Evolutionary conservation across 257 asterid genomes (phyloP).

Genomic region (Voacanga thouarsii): DNA sequence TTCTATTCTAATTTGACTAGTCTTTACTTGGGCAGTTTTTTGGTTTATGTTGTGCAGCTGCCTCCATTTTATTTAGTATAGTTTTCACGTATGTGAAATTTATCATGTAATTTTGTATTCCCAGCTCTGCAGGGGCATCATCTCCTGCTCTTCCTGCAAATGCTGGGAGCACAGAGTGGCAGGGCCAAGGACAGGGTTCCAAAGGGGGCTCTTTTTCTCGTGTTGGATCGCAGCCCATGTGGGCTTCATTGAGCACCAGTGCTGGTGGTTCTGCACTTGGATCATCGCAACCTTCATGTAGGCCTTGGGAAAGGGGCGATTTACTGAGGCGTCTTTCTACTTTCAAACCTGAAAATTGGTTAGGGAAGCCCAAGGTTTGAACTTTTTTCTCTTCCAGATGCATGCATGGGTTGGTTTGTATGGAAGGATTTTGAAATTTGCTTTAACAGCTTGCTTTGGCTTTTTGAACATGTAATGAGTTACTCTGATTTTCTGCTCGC

Average conservation of each 20-base stretch:
- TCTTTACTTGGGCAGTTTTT: not conserved
- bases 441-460: not conserved
- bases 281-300: constrained; percentile 91
- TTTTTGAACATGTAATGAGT: not conserved
- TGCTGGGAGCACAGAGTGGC: constrained; percentile 85
- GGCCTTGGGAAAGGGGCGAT: constrained; percentile 99
- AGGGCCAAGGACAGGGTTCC: constrained; percentile 71
- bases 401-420: not conserved
- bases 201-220: constrained; percentile 84
- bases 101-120: not conserved
- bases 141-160: constrained; percentile 85
- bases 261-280: constrained; percentile 94
- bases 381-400: constrained; percentile 16
- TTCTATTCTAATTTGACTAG: not conserved
- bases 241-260: constrained; percentile 78
- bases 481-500: not conserved
- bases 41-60: not conserved
- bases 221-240: constrained; percentile 70
- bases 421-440: not conserved
- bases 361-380: constrained; percentile 91
- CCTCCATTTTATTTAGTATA: not conserved
- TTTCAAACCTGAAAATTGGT: constrained; percentile 88
- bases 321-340: constrained; percentile 89
- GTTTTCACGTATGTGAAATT: not conserved
- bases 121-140: constrained; percentile 97